These are phyloP conservation scores for Chaetomiaceae sp. DNA, from an alignment of 2,329 filamentous ascomycete genomes.

Conservation along the genomic window DNA sequence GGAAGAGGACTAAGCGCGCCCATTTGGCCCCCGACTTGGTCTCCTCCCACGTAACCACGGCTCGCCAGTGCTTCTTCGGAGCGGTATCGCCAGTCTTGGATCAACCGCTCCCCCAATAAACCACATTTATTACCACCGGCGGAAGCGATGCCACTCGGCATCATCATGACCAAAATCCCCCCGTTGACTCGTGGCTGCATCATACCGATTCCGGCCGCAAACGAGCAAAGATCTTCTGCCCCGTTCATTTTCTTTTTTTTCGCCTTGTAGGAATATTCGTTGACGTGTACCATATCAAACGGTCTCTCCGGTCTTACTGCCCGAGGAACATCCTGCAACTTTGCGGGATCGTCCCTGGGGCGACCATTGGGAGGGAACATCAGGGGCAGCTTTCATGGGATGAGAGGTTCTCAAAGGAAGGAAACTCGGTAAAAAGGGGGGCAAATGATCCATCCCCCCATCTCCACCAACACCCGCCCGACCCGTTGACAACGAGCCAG, in stretches of 20 bases:
- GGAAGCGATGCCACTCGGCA: not conserved
- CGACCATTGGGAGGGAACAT: too few species aligned
- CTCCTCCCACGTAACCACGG: too few species aligned
- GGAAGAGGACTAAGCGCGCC: conserved; percentile 38
- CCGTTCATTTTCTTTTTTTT: conserved; percentile 10
- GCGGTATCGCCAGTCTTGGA: too few species aligned
- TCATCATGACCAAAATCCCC: too few species aligned
- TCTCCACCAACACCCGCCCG: too few species aligned
- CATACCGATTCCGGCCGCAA: not conserved
- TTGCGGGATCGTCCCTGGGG: not conserved
- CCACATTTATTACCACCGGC: not conserved
- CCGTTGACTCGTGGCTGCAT: not conserved
- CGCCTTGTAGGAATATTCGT: conserved; percentile 24
- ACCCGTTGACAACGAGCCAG: too few species aligned
- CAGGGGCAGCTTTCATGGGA: not conserved
- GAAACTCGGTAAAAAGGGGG: not conserved
- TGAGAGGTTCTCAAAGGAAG: not conserved
- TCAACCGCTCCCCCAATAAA: too few species aligned
- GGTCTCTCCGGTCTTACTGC: not conserved
- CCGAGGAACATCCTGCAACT: not conserved
- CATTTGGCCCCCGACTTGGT: not conserved
- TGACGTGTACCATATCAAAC: conserved; percentile 18
- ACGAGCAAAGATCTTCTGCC: not conserved
- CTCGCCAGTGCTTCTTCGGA: too few species aligned
- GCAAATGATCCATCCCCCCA: too few species aligned